Evolutionary conservation across 2,329 filamentous ascomycete species (phyloP), one percentile per base, ranked within the genome.

Genomic region (Colletotrichum sp.): DNA sequence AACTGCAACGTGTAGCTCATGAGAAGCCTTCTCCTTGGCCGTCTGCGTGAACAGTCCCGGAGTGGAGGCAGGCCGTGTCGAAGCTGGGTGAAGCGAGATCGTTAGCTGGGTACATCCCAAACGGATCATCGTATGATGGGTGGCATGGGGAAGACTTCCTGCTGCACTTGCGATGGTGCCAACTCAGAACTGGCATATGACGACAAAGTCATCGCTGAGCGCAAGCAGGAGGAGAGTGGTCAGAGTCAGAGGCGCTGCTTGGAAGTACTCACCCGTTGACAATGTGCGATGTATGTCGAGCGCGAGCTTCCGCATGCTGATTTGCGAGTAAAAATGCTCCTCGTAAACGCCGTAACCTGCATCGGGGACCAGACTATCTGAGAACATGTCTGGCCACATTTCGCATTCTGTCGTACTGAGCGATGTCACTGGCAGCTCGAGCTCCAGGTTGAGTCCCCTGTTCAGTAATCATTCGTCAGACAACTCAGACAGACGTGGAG

Each of bases 291-390:
- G 88, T 22, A 92, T 88, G 27, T 88, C 86, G 2, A 87, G 85
- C 48, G 89, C 88, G 4, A 93, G 82, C 28, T 88, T 85, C 25
- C 89, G 85, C 22, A 93, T 84, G 13, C 90, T 88, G 61, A 93
- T 89, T 79, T 92, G 90, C 0, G 91, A 91, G 4, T 90, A 87
- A 80, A 91, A 92, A 78, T 93, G 87, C 74, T 91, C 88, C 76
- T 91, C 88, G 72, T 90, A 91, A 75, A 91, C n/a, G 87, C 2
- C 52, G 36, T 36, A 32, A 16, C 59, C 30, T 16, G 57, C 61
- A 32, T 64, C 22, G 8, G 44, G 57, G 15, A 34, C 30, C 27
- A 68, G 28, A 65, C 48, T 48, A 1, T 72, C 39, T 34, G 52
- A 27, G 60, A 76, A 73, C 22, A 61, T 57, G 15, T 59, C 32